Percentiles rank a stretch among this genome's conserved stretches.
phyloP scores from a whole-genome alignment of 441 rosid species.

The Syzygium syzygioides region DNA sequence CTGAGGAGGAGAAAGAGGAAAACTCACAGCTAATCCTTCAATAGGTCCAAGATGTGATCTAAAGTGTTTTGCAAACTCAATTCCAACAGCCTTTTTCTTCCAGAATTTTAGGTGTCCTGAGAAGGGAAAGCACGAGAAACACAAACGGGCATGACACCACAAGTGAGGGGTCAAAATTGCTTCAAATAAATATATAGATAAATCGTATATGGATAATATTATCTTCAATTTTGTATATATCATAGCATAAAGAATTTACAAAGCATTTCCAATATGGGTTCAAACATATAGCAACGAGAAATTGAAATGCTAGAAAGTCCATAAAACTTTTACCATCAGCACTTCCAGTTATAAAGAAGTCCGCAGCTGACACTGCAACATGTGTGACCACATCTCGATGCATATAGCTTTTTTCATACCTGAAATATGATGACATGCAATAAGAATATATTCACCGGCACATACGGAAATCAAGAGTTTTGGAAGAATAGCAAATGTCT shows the following conservation, averaged over 20 bases:
- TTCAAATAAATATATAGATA: not conserved
- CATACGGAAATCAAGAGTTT: not conserved
- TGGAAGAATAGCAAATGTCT: not conserved
- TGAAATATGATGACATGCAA: constrained; percentile 9
- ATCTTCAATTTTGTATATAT: not conserved
- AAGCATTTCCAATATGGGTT: not conserved
- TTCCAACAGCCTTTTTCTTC: constrained; percentile 85
- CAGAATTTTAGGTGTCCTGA: constrained; percentile 93
- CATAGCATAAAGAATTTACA: not conserved
- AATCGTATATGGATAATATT: not conserved
- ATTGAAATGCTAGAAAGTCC: not conserved
- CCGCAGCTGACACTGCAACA: constrained; percentile 91
- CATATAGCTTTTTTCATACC: constrained; percentile 98
- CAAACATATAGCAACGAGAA: not conserved
- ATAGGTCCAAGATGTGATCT: constrained; percentile 91
- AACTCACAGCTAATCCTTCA: constrained; percentile 85
- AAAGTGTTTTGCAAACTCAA: constrained; percentile 97
- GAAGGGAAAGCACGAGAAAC: not conserved
- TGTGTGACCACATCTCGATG: constrained; percentile 93
- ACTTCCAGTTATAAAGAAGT: constrained; percentile 92
- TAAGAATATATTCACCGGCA: not conserved
- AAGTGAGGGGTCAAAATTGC: not conserved
- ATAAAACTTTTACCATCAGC: constrained; percentile 50
- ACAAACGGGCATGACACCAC: not conserved
- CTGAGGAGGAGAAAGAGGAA: not conserved